phyloP scores from a whole-genome alignment of 169 alveolate genomes.

The Plasmodium berghei region DNA sequence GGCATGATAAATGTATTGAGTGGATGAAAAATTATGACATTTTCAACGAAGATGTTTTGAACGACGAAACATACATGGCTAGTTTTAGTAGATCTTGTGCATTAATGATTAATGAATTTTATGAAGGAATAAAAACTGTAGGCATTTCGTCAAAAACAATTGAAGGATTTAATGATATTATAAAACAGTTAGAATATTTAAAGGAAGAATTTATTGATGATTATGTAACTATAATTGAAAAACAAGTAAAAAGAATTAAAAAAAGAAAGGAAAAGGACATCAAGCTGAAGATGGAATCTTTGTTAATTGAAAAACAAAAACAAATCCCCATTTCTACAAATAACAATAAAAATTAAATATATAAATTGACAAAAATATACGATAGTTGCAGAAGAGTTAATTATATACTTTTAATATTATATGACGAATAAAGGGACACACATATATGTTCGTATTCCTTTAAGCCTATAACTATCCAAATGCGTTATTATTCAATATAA shows the following conservation, averaged over 20 bases:
- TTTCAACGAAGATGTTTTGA: constrained; percentile 89
- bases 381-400: too few relatives aligned
- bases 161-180: constrained; percentile 89
- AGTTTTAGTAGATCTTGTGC: constrained; percentile 93
- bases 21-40: constrained; percentile 94
- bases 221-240: constrained; percentile 63
- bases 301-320: constrained; percentile 61
- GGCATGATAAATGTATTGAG: constrained; percentile 83
- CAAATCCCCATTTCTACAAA: constrained; percentile 79
- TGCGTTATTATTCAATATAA: too few relatives aligned
- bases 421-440: too few relatives aligned
- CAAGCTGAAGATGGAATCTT: constrained; percentile 76
- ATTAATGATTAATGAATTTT: constrained; percentile 93
- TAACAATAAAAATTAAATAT: constrained; percentile 48
- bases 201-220: constrained; percentile 83
- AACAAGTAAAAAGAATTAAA: constrained; percentile 78
- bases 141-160: constrained; percentile 92
- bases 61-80: constrained; percentile 92
- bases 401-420: too few relatives aligned
- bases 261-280: constrained; percentile 72
- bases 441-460: neutral
- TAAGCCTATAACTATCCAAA: neutral
- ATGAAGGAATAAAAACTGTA: constrained; percentile 84
- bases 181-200: constrained; percentile 80
- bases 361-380: constrained; percentile 9